Percentiles rank a stretch among this genome's conserved stretches.
Conservation (phyloP, 345 rosid genomes). For the Laguncularia racemosa region DNA sequence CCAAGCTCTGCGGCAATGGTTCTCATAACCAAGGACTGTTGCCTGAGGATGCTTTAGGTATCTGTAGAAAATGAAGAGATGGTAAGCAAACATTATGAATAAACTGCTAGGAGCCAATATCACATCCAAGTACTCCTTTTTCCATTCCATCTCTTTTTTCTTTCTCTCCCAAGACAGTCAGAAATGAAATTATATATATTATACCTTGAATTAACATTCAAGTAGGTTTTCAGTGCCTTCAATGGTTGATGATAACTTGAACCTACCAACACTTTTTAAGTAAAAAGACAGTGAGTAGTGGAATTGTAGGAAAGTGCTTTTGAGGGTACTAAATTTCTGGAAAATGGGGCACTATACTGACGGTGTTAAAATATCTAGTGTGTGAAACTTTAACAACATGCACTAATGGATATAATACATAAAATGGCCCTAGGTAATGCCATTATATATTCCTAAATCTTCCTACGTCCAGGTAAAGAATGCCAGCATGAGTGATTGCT, state of each 20-base stretch:
- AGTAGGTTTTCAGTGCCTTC: neutral
- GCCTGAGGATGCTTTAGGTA: neutral
- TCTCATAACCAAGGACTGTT: slow-evolving; percentile 6
- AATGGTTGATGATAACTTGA: neutral
- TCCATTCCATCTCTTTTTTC: no score
- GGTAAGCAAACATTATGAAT: slow-evolving; percentile 51
- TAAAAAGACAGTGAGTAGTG: neutral
- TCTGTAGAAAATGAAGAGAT: slow-evolving; percentile 23
- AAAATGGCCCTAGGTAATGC: no score
- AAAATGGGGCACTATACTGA: neutral
- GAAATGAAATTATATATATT: neutral
- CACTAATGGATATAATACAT: no score
- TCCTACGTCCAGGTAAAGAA: no score
- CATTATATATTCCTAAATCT: no score
- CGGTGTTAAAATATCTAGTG: no score
- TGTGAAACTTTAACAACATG: no score
- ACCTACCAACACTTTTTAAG: neutral
- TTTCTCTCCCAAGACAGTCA: neutral
- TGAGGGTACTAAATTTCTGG: neutral
- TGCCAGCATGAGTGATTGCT: no score
- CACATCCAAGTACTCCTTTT: slow-evolving; percentile 47
- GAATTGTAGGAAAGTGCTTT: neutral
- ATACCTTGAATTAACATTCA: neutral
- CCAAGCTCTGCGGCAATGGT: slow-evolving; percentile 5
- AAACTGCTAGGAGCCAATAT: slow-evolving; percentile 59